Evolutionary conservation across 371 early-diverging fungal genomes (phyloP).

Genomic region (Scutellospora calospora): DNA sequence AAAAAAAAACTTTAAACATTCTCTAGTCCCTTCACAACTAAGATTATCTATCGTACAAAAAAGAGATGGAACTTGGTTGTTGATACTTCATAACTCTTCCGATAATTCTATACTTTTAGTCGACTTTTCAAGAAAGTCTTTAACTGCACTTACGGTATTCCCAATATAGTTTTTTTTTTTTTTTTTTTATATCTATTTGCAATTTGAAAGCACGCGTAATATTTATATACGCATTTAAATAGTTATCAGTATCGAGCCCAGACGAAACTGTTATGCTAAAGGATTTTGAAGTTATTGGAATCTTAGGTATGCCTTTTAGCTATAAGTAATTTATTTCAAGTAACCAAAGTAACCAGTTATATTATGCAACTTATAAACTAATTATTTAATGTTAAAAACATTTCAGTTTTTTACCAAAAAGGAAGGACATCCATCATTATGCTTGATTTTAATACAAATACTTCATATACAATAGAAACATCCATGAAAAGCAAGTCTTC

Average conservation of each 20-base stretch:
- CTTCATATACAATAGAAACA: slow-evolving; percentile 60
- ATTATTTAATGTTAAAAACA: too few relatives aligned
- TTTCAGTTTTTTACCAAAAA: slow-evolving; percentile 73
- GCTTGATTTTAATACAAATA: slow-evolving; percentile 67
- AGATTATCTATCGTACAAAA: slow-evolving; percentile 62
- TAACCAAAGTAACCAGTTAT: too few relatives aligned
- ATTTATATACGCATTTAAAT: slow-evolving; percentile 38
- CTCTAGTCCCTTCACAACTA: slow-evolving; percentile 64
- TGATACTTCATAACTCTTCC: slow-evolving; percentile 74
- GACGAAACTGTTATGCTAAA: slow-evolving; percentile 22
- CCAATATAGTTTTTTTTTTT: not conserved
- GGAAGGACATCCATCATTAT: slow-evolving; percentile 62
- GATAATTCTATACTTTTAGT: slow-evolving; percentile 72
- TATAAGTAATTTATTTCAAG: too few relatives aligned
- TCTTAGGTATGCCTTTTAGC: slow-evolving; percentile 24
- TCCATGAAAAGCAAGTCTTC: slow-evolving; percentile 47
- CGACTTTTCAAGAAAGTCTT: slow-evolving; percentile 65
- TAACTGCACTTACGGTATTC: slow-evolving; percentile 59
- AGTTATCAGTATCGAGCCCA: slow-evolving; percentile 27
- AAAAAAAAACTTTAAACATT: too few relatives aligned
- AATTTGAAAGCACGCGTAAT: not conserved
- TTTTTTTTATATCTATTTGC: not conserved
- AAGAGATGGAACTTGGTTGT: slow-evolving; percentile 54
- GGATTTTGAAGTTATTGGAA: slow-evolving; percentile 23
- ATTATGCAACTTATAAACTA: too few relatives aligned